These are phyloP conservation scores for Actinidia polygama DNA, from an alignment of 179 eudicot genomes.

Conservation along the genomic window DNA sequence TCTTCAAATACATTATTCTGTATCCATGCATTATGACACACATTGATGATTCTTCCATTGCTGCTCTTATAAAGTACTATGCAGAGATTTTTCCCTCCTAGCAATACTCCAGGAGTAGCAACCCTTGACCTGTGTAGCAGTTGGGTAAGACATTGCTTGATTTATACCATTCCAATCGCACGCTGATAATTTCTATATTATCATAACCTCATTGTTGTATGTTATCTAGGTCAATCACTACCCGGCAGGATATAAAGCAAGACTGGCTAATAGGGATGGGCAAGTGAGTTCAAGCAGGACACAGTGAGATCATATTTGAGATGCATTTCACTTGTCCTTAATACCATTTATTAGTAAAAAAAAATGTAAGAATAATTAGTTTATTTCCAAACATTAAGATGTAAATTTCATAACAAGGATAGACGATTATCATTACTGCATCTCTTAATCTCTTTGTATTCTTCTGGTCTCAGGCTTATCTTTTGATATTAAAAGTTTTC, in stretches of 20 bases:
- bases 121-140: constrained; percentile 96
- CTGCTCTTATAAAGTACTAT: constrained; percentile 65
- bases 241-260: constrained; percentile 80
- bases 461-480: too few relatives aligned
- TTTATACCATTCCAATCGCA: neutral
- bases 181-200: neutral
- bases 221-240: constrained; percentile 89
- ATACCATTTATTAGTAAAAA: neutral
- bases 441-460: too few relatives aligned
- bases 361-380: neutral
- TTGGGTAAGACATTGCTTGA: constrained; percentile 67
- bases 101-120: constrained; percentile 79
- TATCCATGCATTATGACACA: constrained; percentile 53
- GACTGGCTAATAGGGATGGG: constrained; percentile 90
- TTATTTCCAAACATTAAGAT: neutral
- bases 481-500: too few relatives aligned
- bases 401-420: neutral
- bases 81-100: constrained; percentile 81
- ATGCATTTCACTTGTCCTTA: neutral
- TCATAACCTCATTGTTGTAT: constrained; percentile 24
- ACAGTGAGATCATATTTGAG: constrained; percentile 50
- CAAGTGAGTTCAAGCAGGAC: constrained; percentile 79
- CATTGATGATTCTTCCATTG: constrained; percentile 57
- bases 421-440: too few relatives aligned
- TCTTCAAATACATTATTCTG: constrained; percentile 33